These are phyloP conservation scores for Juncus inflexus DNA, from an alignment of 176 grass and related monocot species.

Conservation along the genomic window DNA sequence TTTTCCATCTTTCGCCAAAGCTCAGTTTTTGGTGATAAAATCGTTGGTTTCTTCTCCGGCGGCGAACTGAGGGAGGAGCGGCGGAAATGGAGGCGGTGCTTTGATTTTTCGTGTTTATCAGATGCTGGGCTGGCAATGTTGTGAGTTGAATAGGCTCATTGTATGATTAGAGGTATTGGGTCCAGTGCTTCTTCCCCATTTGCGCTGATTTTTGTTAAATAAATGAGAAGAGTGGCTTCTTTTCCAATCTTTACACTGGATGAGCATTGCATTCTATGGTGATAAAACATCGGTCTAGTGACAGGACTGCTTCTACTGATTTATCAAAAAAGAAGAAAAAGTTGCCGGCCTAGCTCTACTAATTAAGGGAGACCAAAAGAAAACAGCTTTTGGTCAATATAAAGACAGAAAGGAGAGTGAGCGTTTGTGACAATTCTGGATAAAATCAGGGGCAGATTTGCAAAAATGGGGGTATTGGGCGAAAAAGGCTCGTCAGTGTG, in stretches of 20 bases:
- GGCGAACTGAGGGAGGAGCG: background rate
- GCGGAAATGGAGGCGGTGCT: background rate
- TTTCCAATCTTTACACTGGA: no score
- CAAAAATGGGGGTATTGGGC: slow-evolving; percentile 64
- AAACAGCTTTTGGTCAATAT: no score
- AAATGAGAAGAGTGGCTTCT: no score
- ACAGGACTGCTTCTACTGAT: no score
- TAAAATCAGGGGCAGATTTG: background rate
- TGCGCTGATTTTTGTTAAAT: background rate
- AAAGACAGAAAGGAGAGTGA: no score
- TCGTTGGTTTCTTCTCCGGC: no score
- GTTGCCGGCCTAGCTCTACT: no score
- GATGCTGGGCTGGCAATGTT: background rate
- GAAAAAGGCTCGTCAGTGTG: slow-evolving; percentile 44
- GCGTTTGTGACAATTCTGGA: background rate
- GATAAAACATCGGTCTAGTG: no score
- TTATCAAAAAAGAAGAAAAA: no score
- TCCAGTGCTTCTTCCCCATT: background rate
- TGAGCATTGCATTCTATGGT: no score
- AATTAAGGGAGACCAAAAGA: no score
- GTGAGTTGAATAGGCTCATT: background rate
- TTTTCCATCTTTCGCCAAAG: background rate
- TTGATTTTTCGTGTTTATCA: background rate
- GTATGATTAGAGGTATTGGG: background rate
- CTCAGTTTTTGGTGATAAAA: no score